Evolutionary conservation across 1,139 yeast species (phyloP).

Genomic region (Suzukiozyma palmioleophila): DNA sequence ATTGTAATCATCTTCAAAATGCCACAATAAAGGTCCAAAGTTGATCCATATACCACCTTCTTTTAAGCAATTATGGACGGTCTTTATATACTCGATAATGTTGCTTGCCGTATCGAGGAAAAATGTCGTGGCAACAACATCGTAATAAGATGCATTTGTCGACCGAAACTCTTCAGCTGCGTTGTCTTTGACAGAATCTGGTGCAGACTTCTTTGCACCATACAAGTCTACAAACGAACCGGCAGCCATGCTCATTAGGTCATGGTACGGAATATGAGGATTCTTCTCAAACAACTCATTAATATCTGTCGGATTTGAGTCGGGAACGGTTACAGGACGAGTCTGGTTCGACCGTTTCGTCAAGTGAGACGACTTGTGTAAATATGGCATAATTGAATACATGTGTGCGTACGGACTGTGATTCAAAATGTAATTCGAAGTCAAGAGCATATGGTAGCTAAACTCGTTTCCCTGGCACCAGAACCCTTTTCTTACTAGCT

Average conservation of each 20-base stretch:
- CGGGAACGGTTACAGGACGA: slow-evolving; percentile 51
- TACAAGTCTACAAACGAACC: slow-evolving; percentile 80
- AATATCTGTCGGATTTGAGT: slow-evolving; percentile 39
- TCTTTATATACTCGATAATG: slow-evolving; percentile 61
- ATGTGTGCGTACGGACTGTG: slow-evolving; percentile 36
- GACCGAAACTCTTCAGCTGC: slow-evolving; percentile 39
- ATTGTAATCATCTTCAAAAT: slow-evolving; percentile 57
- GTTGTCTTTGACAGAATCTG: slow-evolving; percentile 32
- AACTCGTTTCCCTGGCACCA: slow-evolving; percentile 82
- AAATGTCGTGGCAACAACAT: slow-evolving; percentile 65
- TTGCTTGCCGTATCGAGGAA: slow-evolving; percentile 80
- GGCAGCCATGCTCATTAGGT: slow-evolving; percentile 69
- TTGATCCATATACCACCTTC: slow-evolving; percentile 72
- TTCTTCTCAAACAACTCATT: slow-evolving; percentile 23
- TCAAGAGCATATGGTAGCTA: slow-evolving; percentile 74
- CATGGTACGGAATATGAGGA: slow-evolving; percentile 43
- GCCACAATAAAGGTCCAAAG: slow-evolving; percentile 86
- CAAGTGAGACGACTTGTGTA: slow-evolving; percentile 50
- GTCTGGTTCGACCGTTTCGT: slow-evolving; percentile 40
- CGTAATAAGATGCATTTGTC: slow-evolving; percentile 35
- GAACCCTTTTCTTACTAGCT: slow-evolving; percentile 64
- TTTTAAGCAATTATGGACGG: slow-evolving; percentile 50
- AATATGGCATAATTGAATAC: slow-evolving; percentile 48
- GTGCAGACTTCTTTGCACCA: slow-evolving; percentile 39
- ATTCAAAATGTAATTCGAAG: slow-evolving; percentile 63